Evolutionary conservation across 768 basidiomycete species (phyloP).

Genomic region (Sistotremastrum suecicum): DNA sequence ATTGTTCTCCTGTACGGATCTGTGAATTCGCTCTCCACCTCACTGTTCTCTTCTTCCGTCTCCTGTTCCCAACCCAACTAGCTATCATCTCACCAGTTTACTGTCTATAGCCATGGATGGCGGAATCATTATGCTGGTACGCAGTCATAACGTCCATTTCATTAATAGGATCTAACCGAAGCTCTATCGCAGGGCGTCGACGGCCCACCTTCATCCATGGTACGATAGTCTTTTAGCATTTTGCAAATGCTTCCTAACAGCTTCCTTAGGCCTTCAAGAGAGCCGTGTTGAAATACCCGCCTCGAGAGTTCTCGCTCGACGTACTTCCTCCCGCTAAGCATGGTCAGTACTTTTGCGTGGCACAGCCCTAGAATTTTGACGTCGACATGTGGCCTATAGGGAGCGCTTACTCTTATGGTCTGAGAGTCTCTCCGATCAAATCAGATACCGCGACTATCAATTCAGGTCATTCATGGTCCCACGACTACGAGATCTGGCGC

Average conservation of each 20-base stretch:
- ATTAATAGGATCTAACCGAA: no score
- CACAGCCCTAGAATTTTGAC: conserved; percentile 2
- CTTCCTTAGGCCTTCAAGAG: conserved; percentile 39
- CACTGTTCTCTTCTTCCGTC: no score
- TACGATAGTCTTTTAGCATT: neutral
- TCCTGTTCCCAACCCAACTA: no score
- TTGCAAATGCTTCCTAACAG: neutral
- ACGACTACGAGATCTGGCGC: conserved; percentile 62
- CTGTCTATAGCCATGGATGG: no score
- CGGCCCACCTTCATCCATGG: conserved; percentile 1
- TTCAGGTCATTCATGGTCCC: conserved; percentile 14
- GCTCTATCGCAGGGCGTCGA: neutral
- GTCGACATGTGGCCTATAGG: conserved; percentile 21
- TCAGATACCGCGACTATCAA: conserved; percentile 7
- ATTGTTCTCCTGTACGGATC: no score
- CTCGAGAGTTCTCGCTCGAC: conserved; percentile 43
- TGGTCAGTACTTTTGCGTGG: conserved; percentile 21
- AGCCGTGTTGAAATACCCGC: conserved; percentile 45
- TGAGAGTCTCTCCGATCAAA: conserved; percentile 38
- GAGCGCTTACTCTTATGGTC: conserved; percentile 41
- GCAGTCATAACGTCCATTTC: no score
- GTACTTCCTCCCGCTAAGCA: conserved; percentile 45
- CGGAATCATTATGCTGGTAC: no score
- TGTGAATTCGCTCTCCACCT: no score
- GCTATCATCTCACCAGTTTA: no score